Conservation (phyloP, 1,139 yeast species). For the Hansenula lynferdii region DNA sequence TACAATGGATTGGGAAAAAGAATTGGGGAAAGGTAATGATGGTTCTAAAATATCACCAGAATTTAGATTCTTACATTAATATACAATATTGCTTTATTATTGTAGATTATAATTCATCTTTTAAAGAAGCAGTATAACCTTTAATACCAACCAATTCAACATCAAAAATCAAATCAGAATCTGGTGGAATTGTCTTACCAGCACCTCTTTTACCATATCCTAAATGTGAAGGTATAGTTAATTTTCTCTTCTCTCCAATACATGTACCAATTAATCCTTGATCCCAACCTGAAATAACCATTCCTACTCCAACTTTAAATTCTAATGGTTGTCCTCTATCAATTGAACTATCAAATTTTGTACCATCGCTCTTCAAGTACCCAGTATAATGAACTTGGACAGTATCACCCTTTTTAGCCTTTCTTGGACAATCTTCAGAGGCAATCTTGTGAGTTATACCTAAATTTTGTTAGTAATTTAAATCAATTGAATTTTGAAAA, state of each 20-base stretch:
- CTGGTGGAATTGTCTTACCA: slow-evolving; percentile 72
- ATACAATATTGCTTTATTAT: not conserved
- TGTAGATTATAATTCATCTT: slow-evolving; percentile 4
- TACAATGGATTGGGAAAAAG: slow-evolving; percentile 47
- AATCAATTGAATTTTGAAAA: not conserved
- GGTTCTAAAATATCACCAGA: slow-evolving; percentile 39
- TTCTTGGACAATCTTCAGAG: slow-evolving; percentile 45
- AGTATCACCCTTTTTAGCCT: slow-evolving; percentile 57
- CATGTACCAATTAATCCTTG: slow-evolving; percentile 79
- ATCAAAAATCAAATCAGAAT: slow-evolving; percentile 58
- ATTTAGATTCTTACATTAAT: slow-evolving; percentile 34
- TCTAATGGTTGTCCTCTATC: slow-evolving; percentile 60
- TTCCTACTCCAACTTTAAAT: slow-evolving; percentile 68
- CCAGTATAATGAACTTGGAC: slow-evolving; percentile 78
- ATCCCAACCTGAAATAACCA: slow-evolving; percentile 87
- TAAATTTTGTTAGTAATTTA: not conserved
- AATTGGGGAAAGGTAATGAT: slow-evolving; percentile 39
- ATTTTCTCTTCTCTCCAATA: slow-evolving; percentile 76
- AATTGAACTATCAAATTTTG: slow-evolving; percentile 70
- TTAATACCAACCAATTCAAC: slow-evolving; percentile 52
- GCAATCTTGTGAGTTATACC: slow-evolving; percentile 40
- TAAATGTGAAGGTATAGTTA: slow-evolving; percentile 70
- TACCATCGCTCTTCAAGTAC: slow-evolving; percentile 52
- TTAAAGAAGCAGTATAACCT: slow-evolving; percentile 19
- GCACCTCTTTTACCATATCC: slow-evolving; percentile 78